phyloP scores from a whole-genome alignment of 2,329 filamentous ascomycete genomes.

The Aspergillus uvarum region DNA sequence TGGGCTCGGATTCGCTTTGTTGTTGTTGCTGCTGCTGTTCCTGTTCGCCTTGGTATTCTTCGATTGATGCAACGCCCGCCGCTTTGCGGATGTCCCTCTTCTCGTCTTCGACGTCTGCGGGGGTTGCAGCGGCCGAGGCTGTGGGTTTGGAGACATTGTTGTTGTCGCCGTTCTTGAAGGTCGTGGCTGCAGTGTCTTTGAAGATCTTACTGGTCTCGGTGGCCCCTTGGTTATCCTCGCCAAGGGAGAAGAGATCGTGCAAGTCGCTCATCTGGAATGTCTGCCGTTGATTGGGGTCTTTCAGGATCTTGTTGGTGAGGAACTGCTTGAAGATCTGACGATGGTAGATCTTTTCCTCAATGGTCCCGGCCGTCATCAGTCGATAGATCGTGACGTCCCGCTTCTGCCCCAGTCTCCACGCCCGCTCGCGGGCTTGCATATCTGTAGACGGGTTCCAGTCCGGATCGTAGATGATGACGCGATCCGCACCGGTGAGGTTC shows the following conservation, averaged over 20 bases:
- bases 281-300: conserved; percentile 88
- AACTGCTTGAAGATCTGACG: conserved; percentile 99
- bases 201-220: conserved; percentile 87
- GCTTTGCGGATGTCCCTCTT: conserved; percentile 54
- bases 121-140: not conserved
- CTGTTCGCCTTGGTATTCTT: conserved; percentile 60
- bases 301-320: conserved; percentile 91
- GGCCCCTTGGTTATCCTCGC: conserved; percentile 63
- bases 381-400: conserved; percentile 94
- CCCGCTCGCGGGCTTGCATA: conserved; percentile 88
- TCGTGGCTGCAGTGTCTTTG: conserved; percentile 80
- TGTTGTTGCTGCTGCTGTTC: conserved; percentile 24
- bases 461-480: conserved; percentile 97
- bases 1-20: not conserved
- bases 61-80: conserved; percentile 62
- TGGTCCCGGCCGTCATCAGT: conserved; percentile 96
- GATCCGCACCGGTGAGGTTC: conserved; percentile 90
- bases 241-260: conserved; percentile 85
- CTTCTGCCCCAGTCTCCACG: conserved; percentile 94
- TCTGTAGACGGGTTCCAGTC: conserved; percentile 99
- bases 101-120: conserved; percentile 29
- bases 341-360: conserved; percentile 99
- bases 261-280: conserved; percentile 87
- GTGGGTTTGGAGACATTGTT: not conserved
- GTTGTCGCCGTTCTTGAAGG: conserved; percentile 49